These are phyloP conservation scores for Glycine soja DNA, from an alignment of 306 rosid species.

Conservation along the genomic window DNA sequence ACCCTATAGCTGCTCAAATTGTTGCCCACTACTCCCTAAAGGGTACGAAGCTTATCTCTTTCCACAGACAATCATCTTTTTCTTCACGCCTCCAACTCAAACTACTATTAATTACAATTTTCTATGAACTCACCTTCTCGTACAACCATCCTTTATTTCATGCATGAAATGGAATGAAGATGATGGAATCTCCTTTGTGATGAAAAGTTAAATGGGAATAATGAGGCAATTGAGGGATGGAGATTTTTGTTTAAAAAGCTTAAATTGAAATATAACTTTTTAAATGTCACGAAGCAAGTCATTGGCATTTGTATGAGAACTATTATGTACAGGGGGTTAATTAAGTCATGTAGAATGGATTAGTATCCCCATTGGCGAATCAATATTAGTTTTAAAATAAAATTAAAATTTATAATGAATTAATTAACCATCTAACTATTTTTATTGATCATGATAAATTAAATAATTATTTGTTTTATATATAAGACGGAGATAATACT, in stretches of 20 bases:
- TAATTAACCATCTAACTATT: too few species aligned
- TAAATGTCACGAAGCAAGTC: not conserved
- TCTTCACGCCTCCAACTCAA: not conserved
- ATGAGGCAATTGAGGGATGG: not conserved
- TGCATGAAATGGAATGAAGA: not conserved
- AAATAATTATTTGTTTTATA: too few species aligned
- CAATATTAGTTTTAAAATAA: too few species aligned
- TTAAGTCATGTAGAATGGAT: too few species aligned
- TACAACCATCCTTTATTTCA: conserved; percentile 14
- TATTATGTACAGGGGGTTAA: too few species aligned
- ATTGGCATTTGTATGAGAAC: not conserved
- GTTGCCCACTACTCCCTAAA: not conserved
- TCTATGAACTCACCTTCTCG: not conserved
- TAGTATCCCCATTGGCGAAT: too few species aligned
- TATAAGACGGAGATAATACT: too few species aligned
- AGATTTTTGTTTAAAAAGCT: not conserved
- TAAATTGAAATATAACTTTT: not conserved
- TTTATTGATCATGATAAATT: too few species aligned
- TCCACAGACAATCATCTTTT: not conserved
- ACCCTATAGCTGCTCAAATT: not conserved
- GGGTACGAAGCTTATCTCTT: not conserved
- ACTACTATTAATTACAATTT: not conserved
- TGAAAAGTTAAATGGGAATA: not conserved
- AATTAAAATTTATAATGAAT: too few species aligned
- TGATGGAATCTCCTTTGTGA: not conserved